A percentile compares a stretch with the other conserved stretches of the same genome.
phyloP scores from a whole-genome alignment of 805 yeast genomes.

The Yarrowia sp. region DNA sequence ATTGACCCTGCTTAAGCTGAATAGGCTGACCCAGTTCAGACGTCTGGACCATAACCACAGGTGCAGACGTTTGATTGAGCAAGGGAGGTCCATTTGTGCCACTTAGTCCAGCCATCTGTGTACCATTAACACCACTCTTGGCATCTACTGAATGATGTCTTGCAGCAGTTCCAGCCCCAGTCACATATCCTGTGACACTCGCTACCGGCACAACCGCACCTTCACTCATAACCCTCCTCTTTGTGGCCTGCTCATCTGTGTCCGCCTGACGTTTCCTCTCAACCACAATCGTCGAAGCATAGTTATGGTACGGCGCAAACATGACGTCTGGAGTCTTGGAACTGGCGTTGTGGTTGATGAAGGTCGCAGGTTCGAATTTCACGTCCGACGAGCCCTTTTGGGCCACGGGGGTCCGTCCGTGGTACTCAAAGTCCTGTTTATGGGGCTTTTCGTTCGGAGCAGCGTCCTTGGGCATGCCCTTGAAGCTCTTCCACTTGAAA shows the following conservation, averaged over 20 bases:
- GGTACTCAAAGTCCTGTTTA: slow-evolving; percentile 35
- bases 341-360: not conserved
- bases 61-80: no score
- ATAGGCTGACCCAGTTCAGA: no score
- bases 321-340: not conserved
- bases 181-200: no score
- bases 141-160: no score
- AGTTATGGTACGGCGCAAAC: slow-evolving; percentile 19
- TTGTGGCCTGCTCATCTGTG: not conserved
- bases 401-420: slow-evolving; percentile 41
- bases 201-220: not conserved
- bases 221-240: not conserved
- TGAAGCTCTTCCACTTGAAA: slow-evolving; percentile 70
- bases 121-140: no score
- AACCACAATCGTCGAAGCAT: not conserved
- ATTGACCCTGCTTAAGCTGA: no score
- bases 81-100: no score
- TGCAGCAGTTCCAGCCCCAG: no score
- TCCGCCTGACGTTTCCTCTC: not conserved
- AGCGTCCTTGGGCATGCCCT: slow-evolving; percentile 45
- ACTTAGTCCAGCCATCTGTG: no score
- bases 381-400: not conserved
- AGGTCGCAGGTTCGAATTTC: slow-evolving; percentile 15
- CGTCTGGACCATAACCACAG: no score
- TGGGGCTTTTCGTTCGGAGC: slow-evolving; percentile 30